These are phyloP conservation scores for Hypoxylon cercidicola DNA, from an alignment of 495 filamentous ascomycete species.

Conservation along the genomic window DNA sequence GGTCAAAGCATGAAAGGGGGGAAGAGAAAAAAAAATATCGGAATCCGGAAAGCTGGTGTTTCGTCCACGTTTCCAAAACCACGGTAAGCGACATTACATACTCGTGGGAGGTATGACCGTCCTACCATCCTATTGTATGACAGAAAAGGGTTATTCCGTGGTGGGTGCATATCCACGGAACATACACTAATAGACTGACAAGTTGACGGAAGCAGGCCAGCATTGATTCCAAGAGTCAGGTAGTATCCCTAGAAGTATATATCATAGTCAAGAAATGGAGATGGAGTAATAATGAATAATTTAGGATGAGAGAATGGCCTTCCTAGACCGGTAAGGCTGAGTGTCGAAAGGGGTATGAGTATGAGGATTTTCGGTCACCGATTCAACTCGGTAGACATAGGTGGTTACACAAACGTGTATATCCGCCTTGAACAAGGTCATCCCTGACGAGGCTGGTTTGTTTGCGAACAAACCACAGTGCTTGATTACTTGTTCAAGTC, in stretches of 20 bases:
- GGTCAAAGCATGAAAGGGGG: neutral
- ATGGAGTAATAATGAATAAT: too few species aligned
- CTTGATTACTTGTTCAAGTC: constrained; percentile 5
- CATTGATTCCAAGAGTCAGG: too few species aligned
- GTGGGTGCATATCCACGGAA: neutral
- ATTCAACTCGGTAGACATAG: constrained; percentile 6
- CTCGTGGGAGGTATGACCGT: constrained; percentile 30
- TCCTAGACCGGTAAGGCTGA: too few species aligned
- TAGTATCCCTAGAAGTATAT: too few species aligned
- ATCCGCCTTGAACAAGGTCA: constrained; percentile 24
- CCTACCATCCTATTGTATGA: constrained; percentile 14
- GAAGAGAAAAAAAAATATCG: constrained; percentile 12
- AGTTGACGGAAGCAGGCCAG: constrained; percentile 1
- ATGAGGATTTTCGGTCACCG: neutral
- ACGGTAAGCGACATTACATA: constrained; percentile 27
- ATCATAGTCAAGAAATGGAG: too few species aligned
- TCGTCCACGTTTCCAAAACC: constrained; percentile 33
- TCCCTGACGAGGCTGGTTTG: constrained; percentile 17
- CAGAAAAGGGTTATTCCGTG: constrained; percentile 16
- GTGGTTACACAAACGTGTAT: constrained; percentile 18
- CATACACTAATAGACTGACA: constrained; percentile 2
- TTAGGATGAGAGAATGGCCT: too few species aligned
- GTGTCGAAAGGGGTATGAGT: neutral
- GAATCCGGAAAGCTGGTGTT: constrained; percentile 44
- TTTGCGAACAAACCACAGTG: constrained; percentile 18